These are phyloP conservation scores for Leccinum solheimii DNA, from an alignment of 1,284 basidiomycete species.

Conservation along the genomic window DNA sequence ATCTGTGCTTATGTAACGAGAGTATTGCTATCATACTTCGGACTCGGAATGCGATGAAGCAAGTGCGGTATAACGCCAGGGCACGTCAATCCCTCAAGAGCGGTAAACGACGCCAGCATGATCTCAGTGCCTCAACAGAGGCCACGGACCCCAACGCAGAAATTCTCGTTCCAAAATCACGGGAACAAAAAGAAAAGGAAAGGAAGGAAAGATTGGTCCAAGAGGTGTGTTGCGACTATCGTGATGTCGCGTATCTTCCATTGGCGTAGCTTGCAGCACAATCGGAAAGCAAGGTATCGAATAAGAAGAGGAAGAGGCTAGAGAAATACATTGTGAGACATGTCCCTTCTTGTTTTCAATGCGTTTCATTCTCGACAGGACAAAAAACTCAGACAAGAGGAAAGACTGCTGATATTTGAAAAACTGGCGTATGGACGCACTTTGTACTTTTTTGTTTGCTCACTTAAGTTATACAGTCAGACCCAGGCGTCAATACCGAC, in stretches of 20 bases:
- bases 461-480: conserved; percentile 51
- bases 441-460: neutral
- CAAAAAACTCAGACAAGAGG: conserved; percentile 86
- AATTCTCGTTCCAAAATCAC: conserved; percentile 57
- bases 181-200: conserved; percentile 61
- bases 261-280: conserved; percentile 51
- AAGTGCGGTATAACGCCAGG: conserved; percentile 53
- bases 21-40: no score
- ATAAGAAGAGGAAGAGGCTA: conserved; percentile 76
- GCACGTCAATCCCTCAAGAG: conserved; percentile 64
- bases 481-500: conserved; percentile 67
- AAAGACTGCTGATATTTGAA: conserved; percentile 68
- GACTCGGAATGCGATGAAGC: conserved; percentile 30
- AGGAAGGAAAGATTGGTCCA: conserved; percentile 58
- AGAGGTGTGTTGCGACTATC: conserved; percentile 49
- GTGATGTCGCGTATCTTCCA: conserved; percentile 1
- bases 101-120: conserved; percentile 34
- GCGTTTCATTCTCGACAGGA: conserved; percentile 48
- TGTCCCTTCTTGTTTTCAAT: neutral
- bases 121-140: conserved; percentile 14
- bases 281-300: conserved; percentile 69
- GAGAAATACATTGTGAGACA: conserved; percentile 79
- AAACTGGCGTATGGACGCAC: conserved; percentile 65
- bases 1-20: no score
- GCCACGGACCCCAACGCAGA: conserved; percentile 56